Evolutionary conservation across 75 land plant genomes (phyloP).

Genomic region (Adiantum capillusveneris): DNA sequence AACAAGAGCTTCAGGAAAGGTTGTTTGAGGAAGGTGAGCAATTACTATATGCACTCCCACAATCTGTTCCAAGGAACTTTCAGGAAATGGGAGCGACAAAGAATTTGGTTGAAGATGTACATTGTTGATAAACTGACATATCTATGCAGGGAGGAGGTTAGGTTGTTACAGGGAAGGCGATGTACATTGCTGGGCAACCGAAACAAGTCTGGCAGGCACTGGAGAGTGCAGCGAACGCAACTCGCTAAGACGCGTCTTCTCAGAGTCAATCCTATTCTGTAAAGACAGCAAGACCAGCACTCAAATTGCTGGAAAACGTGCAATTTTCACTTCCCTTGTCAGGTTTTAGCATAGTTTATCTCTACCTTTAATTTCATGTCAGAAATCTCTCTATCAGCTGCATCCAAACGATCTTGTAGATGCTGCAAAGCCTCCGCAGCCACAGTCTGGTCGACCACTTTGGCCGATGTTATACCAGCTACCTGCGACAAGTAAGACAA

Average conservation of each 20-base stretch:
- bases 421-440: conserved; percentile 69
- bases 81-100: no score
- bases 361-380: conserved; percentile 63
- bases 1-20: no score
- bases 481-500: conserved; percentile 34
- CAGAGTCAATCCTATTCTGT: conserved; percentile 38
- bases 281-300: neutral
- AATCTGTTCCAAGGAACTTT: no score
- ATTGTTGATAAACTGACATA: no score
- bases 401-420: conserved; percentile 34
- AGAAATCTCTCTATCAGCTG: conserved; percentile 49
- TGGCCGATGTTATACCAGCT: conserved; percentile 47
- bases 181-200: no score
- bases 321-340: neutral
- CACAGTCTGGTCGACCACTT: conserved; percentile 31
- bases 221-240: conserved; percentile 12
- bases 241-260: conserved; percentile 43
- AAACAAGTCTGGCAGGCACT: no score
- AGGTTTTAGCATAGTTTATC: neutral
- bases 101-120: no score
- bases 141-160: no score
- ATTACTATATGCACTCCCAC: no score
- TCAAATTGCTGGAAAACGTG: neutral
- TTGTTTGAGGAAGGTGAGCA: no score
- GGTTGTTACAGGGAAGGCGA: no score